Evolutionary conservation across 2,329 filamentous ascomycete species (phyloP).

Genomic region (Neonectria magnoliae): DNA sequence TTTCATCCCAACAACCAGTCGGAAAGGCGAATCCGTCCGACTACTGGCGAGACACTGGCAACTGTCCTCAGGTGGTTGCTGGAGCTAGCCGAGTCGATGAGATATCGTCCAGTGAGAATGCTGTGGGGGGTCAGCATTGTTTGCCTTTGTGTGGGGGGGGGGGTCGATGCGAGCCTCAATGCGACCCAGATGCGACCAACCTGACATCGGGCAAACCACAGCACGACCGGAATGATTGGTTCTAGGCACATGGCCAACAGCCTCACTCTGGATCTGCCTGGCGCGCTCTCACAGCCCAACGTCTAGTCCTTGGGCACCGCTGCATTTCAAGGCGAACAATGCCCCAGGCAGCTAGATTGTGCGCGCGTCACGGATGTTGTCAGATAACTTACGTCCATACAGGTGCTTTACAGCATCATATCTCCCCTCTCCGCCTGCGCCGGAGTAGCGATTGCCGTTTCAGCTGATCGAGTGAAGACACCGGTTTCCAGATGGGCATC

Average conservation of each 20-base stretch:
- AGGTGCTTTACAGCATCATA: neutral
- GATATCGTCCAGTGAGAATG: slow-evolving; percentile 13
- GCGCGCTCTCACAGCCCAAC: slow-evolving; percentile 22
- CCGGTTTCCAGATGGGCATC: neutral
- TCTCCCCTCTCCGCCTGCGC: neutral
- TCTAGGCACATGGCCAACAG: slow-evolving; percentile 5
- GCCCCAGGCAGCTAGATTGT: neutral
- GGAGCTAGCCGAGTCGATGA: neutral
- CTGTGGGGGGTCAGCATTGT: neutral
- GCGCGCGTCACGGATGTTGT: slow-evolving; percentile 1
- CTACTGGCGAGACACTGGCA: neutral
- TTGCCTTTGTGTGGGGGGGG: slow-evolving; percentile 12
- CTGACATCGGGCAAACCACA: slow-evolving; percentile 28
- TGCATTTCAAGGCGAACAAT: slow-evolving; percentile 15
- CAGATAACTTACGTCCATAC: slow-evolving; percentile 1
- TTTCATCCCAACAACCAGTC: slow-evolving; percentile 1
- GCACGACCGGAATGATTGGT: slow-evolving; percentile 32
- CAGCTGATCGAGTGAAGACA: slow-evolving; percentile 8
- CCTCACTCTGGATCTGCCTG: slow-evolving; percentile 16
- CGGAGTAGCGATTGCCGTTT: neutral
- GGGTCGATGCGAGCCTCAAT: slow-evolving; percentile 16
- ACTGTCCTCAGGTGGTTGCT: neutral
- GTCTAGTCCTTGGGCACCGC: slow-evolving; percentile 26
- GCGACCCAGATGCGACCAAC: slow-evolving; percentile 24
- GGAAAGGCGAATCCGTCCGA: neutral